Evolutionary conservation across 225 moss, liverwort and hornwort genomes (phyloP).

Genomic region (Rhytidiadelphus loreus): DNA sequence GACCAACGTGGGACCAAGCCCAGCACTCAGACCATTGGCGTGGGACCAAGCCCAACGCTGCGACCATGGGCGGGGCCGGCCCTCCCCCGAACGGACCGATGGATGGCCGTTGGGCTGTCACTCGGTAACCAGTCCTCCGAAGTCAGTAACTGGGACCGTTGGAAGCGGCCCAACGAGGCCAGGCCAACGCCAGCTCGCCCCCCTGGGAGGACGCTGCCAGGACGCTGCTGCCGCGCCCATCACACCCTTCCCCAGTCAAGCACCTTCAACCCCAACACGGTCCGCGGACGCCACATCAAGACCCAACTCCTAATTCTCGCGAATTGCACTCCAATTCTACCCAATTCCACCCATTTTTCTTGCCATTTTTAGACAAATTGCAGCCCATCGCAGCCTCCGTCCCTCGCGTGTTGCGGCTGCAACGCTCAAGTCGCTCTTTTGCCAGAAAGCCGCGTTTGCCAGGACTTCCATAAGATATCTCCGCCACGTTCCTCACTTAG

Average conservation of each 20-base stretch:
- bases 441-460: not conserved
- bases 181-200: not conserved
- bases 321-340: not conserved
- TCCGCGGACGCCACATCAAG: not conserved
- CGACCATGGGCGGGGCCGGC: too few species aligned
- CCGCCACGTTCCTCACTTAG: not conserved
- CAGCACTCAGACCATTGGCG: too few species aligned
- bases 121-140: not conserved
- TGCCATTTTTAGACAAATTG: not conserved
- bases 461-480: not conserved
- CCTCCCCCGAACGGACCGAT: not conserved
- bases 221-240: not conserved
- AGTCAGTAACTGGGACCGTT: not conserved
- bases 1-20: not conserved
- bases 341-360: not conserved
- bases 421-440: not conserved
- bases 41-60: not conserved
- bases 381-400: not conserved
- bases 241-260: not conserved
- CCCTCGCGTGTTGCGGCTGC: too few species aligned
- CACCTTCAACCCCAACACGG: not conserved
- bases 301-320: not conserved
- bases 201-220: not conserved
- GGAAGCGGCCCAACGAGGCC: not conserved
- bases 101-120: not conserved